These are phyloP conservation scores for Trapa bicornis DNA, from an alignment of 345 rosid species.

Conservation along the genomic window DNA sequence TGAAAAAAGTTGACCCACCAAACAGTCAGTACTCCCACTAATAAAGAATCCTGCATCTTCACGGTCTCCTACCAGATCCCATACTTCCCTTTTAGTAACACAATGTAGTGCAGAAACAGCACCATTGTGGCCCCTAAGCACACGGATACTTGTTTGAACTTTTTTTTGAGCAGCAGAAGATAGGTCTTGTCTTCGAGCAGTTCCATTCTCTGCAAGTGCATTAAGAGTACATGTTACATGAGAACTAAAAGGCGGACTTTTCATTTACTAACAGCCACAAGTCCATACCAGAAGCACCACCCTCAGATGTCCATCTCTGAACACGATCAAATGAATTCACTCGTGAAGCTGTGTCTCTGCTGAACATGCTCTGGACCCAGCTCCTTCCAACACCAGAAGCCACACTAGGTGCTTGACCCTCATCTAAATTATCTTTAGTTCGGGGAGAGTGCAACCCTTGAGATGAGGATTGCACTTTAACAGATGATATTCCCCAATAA, in stretches of 20 bases:
- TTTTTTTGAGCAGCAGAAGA: slow-evolving; percentile 57
- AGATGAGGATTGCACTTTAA: slow-evolving; percentile 48
- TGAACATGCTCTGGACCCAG: slow-evolving; percentile 99
- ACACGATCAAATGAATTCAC: slow-evolving; percentile 61
- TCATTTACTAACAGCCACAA: slow-evolving; percentile 6
- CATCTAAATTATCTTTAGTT: slow-evolving; percentile 59
- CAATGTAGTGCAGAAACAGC: slow-evolving; percentile 91
- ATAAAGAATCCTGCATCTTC: slow-evolving; percentile 99
- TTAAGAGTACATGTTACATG: slow-evolving; percentile 1
- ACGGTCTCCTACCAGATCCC: slow-evolving; percentile 94
- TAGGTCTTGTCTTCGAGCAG: too few relatives aligned
- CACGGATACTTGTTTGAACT: slow-evolving; percentile 78
- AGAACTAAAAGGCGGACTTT: background rate
- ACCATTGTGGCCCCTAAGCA: slow-evolving; percentile 84
- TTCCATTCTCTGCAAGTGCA: slow-evolving; percentile 2
- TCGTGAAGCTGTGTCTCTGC: slow-evolving; percentile 74
- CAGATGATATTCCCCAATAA: slow-evolving; percentile 87
- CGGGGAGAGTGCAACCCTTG: slow-evolving; percentile 79
- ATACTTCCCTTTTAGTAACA: slow-evolving; percentile 95
- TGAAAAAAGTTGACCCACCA: slow-evolving; percentile 28
- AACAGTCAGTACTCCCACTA: slow-evolving; percentile 94
- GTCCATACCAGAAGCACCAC: slow-evolving; percentile 46
- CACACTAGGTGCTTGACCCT: slow-evolving; percentile 79
- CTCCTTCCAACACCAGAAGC: slow-evolving; percentile 91
- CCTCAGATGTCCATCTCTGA: slow-evolving; percentile 76